Evolutionary conservation across 495 filamentous ascomycete species (phyloP), one percentile per base, ranked within the genome.

Genomic region (Neurospora sp.): DNA sequence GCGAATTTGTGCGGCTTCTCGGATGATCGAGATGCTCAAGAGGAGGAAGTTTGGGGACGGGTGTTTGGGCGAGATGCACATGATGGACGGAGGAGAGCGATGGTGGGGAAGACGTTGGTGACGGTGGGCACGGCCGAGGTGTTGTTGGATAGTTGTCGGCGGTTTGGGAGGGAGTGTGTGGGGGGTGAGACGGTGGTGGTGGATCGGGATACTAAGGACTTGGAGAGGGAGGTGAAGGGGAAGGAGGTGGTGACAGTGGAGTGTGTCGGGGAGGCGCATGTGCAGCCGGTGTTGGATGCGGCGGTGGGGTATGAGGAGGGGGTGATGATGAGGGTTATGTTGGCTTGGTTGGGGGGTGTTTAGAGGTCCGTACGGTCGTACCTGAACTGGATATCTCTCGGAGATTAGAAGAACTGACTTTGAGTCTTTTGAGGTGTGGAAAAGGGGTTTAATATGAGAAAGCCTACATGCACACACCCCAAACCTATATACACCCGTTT

Each of bases 181-280:
- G 18, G 41, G 18, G 72, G 72, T 11, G 72, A 77, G 31, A 72
- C 60, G 40, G 66, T 73, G 5, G 38, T 27, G 20, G 66, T 16
- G 9, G 23, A 35, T 14, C 37, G 18, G 40, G 62, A 20, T 1
- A 72, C 23, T 6, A 72, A 73, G 10, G 73, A 73, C 1, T 5
- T 54, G 10, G 69, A 31, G 23, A 31, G 4, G 1, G 44, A 20
- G 18, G 38, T 74, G 2, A 18, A 72, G 62, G 72, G 70, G 27
- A 66, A 60, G 70, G 72, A 75, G 0, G 18, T 44, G 39, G 70
- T 77, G 31, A 38, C 74, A 62, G 74, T 73, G 1, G 75, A 78
- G 49, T 78, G 77, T 18, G 70, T 77, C 5, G 77, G 74, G 0
- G 77, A 78, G 31, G 74, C 41, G 3, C 77, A 78, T 40, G 77